Percentiles rank a stretch among this genome's conserved stretches.
Conservation (phyloP, 148 eudicot species). For the Chenopodium album region DNA sequence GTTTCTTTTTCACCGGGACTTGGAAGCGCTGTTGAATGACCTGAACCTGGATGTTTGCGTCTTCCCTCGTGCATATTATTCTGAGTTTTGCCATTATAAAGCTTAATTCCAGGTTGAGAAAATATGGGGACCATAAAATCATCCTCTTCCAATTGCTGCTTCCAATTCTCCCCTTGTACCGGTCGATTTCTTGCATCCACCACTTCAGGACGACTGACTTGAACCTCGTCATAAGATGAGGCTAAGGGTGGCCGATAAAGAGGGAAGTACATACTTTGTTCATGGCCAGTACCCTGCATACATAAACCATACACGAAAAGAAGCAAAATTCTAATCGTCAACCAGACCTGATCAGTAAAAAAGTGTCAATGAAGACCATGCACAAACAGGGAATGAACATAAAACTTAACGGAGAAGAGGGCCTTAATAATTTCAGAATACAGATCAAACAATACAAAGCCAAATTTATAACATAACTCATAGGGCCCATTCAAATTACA, state of each 20-base stretch:
- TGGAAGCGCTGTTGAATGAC: constrained; percentile 22
- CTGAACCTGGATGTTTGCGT: constrained; percentile 23
- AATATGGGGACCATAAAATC: constrained; percentile 83
- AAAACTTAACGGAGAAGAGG: neutral
- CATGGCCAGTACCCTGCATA: constrained; percentile 52
- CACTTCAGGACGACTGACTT: constrained; percentile 36
- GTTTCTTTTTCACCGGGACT: constrained; percentile 32
- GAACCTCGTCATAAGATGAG: constrained; percentile 39
- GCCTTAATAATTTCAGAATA: neutral
- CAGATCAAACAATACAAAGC: neutral
- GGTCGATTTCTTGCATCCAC: constrained; percentile 31
- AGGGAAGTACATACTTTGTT: constrained; percentile 44
- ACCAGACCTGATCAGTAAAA: constrained; percentile 8
- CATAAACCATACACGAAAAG: neutral
- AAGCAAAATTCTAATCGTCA: neutral
- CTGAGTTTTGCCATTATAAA: constrained; percentile 23
- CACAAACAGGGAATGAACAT: neutral
- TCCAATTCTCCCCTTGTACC: constrained; percentile 32
- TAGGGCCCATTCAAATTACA: neutral
- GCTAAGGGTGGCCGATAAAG: constrained; percentile 33
- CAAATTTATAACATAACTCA: neutral
- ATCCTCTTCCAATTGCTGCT: constrained; percentile 55
- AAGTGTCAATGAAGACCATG: neutral
- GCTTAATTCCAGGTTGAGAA: constrained; percentile 40
- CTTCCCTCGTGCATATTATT: constrained; percentile 28